Evolutionary conservation across 2,329 filamentous ascomycete species (phyloP).

Genomic region (Colletotrichum phormii): DNA sequence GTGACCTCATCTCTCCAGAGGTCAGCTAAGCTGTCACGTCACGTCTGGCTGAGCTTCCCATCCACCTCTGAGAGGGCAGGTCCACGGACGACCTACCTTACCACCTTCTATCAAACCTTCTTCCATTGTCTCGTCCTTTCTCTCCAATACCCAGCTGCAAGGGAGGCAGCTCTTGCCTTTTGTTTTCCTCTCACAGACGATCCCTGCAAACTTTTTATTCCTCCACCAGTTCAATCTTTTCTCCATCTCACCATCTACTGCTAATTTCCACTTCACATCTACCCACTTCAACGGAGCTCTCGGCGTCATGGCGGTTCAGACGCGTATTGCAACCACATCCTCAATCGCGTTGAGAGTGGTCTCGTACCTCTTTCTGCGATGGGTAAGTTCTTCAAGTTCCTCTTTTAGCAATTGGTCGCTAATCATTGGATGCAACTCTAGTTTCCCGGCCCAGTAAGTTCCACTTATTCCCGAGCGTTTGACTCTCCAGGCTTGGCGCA

Average conservation of each 20-base stretch:
- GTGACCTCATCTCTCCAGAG: slow-evolving; percentile 33
- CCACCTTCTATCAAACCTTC: slow-evolving; percentile 16
- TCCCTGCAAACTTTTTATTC: neutral
- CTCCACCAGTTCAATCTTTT: neutral
- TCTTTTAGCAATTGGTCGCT: slow-evolving; percentile 1
- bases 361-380: slow-evolving; percentile 71
- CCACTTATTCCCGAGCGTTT: neutral
- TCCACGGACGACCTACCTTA: neutral
- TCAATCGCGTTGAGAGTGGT: slow-evolving; percentile 63
- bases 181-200: neutral
- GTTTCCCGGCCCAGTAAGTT: slow-evolving; percentile 46
- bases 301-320: slow-evolving; percentile 45
- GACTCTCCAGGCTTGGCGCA: neutral
- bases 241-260: neutral
- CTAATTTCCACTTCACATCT: neutral
- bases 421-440: slow-evolving; percentile 23
- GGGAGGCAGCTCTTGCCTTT: slow-evolving; percentile 30
- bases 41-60: slow-evolving; percentile 19
- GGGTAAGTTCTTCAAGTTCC: slow-evolving; percentile 54
- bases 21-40: slow-evolving; percentile 24
- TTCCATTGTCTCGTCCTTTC: neutral
- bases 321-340: slow-evolving; percentile 51
- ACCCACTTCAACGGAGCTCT: slow-evolving; percentile 6
- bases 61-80: slow-evolving; percentile 23
- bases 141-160: neutral